Conservation (phyloP, 177 flowering plant species). For the Vitis hybrid region DNA sequence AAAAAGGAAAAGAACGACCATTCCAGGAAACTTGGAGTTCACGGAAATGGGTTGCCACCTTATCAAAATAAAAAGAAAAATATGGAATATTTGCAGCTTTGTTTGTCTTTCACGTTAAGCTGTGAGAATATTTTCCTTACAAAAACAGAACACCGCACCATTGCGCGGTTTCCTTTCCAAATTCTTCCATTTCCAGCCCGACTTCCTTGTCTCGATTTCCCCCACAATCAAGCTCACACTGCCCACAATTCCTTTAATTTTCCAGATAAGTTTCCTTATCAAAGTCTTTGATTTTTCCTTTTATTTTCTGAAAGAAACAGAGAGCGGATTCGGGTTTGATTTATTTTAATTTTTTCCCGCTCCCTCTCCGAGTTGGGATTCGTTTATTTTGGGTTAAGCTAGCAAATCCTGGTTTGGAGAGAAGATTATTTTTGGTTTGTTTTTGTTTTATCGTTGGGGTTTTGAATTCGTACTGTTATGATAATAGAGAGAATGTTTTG, state of each 20-base stretch:
- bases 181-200: not conserved
- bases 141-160: slow-evolving; percentile 5
- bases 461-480: not conserved
- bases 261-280: slow-evolving; percentile 12
- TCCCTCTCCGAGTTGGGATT: slow-evolving; percentile 29
- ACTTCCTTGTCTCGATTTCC: not conserved
- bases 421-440: not conserved
- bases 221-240: not conserved
- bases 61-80: not conserved
- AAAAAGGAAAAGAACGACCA: too few species aligned
- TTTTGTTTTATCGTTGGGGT: not conserved
- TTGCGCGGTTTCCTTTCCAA: slow-evolving; percentile 14
- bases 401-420: slow-evolving; percentile 24
- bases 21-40: slow-evolving; percentile 33
- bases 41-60: slow-evolving; percentile 9
- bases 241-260: not conserved
- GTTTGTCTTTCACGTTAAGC: slow-evolving; percentile 35
- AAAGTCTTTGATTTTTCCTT: not conserved
- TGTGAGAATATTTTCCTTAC: slow-evolving; percentile 17
- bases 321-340: not conserved
- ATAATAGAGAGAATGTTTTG: not conserved
- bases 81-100: slow-evolving; percentile 2
- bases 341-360: slow-evolving; percentile 1
- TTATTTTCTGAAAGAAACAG: not conserved
- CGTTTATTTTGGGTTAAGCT: slow-evolving; percentile 5